A percentile compares a stretch with the other conserved stretches of the same genome.
These are phyloP conservation scores for Penicillium riverlandense DNA, from an alignment of 495 filamentous ascomycete genomes.

Conservation along the genomic window DNA sequence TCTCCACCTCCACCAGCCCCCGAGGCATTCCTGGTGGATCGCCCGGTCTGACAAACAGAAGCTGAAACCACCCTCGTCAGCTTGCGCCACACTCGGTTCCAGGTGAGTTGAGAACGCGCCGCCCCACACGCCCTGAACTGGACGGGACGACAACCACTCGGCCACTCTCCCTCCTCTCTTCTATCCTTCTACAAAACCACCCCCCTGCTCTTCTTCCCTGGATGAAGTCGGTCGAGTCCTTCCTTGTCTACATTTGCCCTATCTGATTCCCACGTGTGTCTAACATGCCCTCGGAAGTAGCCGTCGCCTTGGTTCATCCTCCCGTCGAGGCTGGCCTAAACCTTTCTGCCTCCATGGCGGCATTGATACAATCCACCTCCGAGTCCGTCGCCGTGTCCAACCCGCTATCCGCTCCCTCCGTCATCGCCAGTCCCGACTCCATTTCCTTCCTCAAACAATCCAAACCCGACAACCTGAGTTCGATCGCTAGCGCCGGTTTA, in stretches of 20 bases:
- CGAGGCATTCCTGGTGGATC: slow-evolving; percentile 14
- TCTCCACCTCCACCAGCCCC: not conserved
- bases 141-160: too few relatives aligned
- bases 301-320: slow-evolving; percentile 51
- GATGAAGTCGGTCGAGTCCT: not conserved
- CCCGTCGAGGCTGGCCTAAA: slow-evolving; percentile 28
- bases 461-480: slow-evolving; percentile 37
- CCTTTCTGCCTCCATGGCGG: slow-evolving; percentile 37
- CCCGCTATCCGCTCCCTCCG: slow-evolving; percentile 21
- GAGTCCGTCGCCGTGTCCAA: slow-evolving; percentile 37
- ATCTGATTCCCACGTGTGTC: slow-evolving; percentile 41
- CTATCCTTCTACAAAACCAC: slow-evolving; percentile 3
- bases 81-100: slow-evolving; percentile 45
- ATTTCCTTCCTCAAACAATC: slow-evolving; percentile 30
- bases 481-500: slow-evolving; percentile 39
- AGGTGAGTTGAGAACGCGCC: slow-evolving; percentile 21
- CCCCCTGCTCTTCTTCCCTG: not conserved
- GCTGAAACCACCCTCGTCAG: slow-evolving; percentile 39
- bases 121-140: slow-evolving; percentile 35
- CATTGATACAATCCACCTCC: slow-evolving; percentile 40
- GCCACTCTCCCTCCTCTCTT: slow-evolving; percentile 6
- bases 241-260: not conserved
- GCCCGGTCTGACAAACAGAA: slow-evolving; percentile 21
- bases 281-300: slow-evolving; percentile 62
- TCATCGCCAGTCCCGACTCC: slow-evolving; percentile 27